Conservation (phyloP, 2,329 filamentous ascomycete species). For the Aspergillus proliferans region DNA sequence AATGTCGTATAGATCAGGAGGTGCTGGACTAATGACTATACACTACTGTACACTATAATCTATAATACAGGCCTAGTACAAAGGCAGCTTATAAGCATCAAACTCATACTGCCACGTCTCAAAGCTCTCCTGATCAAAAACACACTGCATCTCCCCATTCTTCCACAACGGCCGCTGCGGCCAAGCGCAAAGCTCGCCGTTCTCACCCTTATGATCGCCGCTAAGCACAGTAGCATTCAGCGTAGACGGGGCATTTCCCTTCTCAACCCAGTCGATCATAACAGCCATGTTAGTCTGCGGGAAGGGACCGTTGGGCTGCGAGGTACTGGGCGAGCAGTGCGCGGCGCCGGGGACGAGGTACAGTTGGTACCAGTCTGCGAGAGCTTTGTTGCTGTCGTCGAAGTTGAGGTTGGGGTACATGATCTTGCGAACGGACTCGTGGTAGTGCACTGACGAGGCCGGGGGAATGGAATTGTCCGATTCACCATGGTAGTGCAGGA, state of each 20-base stretch:
- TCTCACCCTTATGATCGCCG: conserved; percentile 12
- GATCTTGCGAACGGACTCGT: conserved; percentile 43
- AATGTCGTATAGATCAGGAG: too few species aligned
- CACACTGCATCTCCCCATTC: not conserved
- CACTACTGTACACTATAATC: not conserved
- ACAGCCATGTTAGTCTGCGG: conserved; percentile 40
- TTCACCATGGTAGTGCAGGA: conserved; percentile 56
- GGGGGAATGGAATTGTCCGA: conserved; percentile 49
- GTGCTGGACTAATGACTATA: too few species aligned
- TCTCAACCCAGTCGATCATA: conserved; percentile 48
- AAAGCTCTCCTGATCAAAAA: not conserved
- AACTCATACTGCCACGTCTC: not conserved
- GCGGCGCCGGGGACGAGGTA: conserved; percentile 48
- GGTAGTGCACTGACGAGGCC: conserved; percentile 51
- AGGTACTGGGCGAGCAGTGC: conserved; percentile 42
- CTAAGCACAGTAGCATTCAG: conserved; percentile 33
- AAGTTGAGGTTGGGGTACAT: conserved; percentile 39
- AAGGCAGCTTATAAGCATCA: not conserved
- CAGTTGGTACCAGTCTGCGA: conserved; percentile 48
- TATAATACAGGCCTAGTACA: not conserved
- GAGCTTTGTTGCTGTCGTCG: conserved; percentile 33
- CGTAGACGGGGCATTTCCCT: conserved; percentile 35
- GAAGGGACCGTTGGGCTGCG: conserved; percentile 36
- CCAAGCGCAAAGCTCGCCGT: conserved; percentile 17
- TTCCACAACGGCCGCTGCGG: conserved; percentile 16